Evolutionary conservation across 768 basidiomycete species (phyloP), one percentile per base, ranked within the genome.

Genomic region (Leucosporidium scottii): DNA sequence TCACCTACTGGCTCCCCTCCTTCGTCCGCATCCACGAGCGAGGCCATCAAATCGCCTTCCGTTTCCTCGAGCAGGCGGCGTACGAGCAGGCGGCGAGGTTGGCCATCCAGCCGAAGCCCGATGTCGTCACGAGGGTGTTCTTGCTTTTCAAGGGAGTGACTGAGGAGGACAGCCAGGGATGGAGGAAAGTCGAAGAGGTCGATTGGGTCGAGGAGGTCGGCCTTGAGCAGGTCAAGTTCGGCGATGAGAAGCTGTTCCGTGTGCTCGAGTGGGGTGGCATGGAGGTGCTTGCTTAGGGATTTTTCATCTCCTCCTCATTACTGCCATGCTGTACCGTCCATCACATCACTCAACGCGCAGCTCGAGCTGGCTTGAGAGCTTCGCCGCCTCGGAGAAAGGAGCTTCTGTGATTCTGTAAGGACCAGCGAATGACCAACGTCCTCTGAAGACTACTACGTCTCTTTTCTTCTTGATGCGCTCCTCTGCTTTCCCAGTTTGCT

Each of bases 1-100:
- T 83, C 68, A 82, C 81, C 79, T 83, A 80, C 70, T 83, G 82
- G 83, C 79, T 82, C 25, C 83, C 82, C 0, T 74, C 76, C 20
- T 69, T 84, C 48, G 9, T 39, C 36, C 51, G 61, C 47, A 23
- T 62, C 51, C 15, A 44, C 25, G 71, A 78, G 36, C 80, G 78
- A 58, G 78, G 82, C 72, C 73, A 75, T 27, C 68, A 80, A 65
- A 71, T 83, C 56, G 81, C 81, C 3, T 75, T 84, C 31, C 79
- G 82, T 7, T 83, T 84, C 75, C 50, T 83, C 8, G 77, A 81
- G 2, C 82, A 83, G 67, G 72, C 74, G 2, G 77, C 78, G 31
- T 84, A 82, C 69, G 81, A 80, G 61, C 61, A 66, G 9, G 78
- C 82, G 0, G 82, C 81, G 1, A 78, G 74, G 0, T 75, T 83